These are phyloP conservation scores for Penicillium lividum DNA, from an alignment of 495 filamentous ascomycete species.

Conservation along the genomic window DNA sequence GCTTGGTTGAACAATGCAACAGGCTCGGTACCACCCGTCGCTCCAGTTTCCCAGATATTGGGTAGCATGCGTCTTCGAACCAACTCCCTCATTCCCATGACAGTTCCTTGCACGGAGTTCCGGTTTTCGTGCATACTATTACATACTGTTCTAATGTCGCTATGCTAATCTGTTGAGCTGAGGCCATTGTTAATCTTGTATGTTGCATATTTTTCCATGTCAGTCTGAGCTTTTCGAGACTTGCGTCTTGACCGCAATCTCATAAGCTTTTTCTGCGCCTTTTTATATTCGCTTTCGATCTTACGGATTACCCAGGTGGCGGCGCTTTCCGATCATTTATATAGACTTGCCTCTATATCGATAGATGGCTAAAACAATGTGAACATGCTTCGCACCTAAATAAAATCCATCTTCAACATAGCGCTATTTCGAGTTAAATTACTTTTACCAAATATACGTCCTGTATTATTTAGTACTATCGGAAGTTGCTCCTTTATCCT, in stretches of 20 bases:
- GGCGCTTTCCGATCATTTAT: conserved; percentile 17
- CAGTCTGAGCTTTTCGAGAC: neutral
- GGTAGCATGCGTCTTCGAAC: neutral
- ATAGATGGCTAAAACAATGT: conserved; percentile 16
- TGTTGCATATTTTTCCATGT: conserved; percentile 7
- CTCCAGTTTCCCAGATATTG: neutral
- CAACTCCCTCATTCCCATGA: neutral
- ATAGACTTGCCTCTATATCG: conserved; percentile 17
- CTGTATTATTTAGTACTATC: neutral
- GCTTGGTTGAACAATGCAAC: neutral
- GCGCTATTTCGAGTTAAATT: too few relatives aligned
- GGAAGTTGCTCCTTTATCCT: neutral
- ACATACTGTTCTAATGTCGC: conserved; percentile 3
- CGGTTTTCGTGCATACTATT: neutral
- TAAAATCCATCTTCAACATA: neutral
- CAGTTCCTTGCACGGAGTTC: neutral
- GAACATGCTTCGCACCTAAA: conserved; percentile 8
- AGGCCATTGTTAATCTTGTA: neutral
- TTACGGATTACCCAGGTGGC: conserved; percentile 25
- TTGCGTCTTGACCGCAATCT: conserved; percentile 16
- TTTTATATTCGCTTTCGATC: conserved; percentile 11
- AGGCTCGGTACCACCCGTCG: neutral
- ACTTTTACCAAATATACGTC: too few relatives aligned
- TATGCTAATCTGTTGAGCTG: neutral
- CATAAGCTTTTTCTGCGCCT: conserved; percentile 8